Evolutionary conservation across 148 eudicot species (phyloP).

Genomic region (Rhododendron molle): DNA sequence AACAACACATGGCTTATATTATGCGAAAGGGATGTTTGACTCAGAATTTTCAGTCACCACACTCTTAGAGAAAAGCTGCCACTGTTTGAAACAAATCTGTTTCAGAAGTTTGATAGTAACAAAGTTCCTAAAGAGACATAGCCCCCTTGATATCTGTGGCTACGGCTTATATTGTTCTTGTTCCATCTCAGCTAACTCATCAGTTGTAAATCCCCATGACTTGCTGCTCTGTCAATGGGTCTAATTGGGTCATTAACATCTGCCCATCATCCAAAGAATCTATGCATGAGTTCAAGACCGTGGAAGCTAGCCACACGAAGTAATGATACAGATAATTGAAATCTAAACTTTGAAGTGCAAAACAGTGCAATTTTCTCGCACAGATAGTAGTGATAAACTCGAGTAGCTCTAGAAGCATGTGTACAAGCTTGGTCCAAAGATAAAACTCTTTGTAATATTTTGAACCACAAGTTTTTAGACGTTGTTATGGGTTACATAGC

Average conservation of each 20-base stretch:
- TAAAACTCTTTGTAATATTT: not conserved
- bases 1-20: too few species aligned
- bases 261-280: conserved; percentile 12
- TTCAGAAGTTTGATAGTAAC: too few species aligned
- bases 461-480: not conserved
- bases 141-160: too few species aligned
- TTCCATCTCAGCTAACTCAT: too few species aligned
- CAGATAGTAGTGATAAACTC: not conserved
- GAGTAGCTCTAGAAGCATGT: not conserved
- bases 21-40: too few species aligned
- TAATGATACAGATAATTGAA: not conserved
- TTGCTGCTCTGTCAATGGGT: conserved; percentile 84
- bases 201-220: conserved; percentile 57
- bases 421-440: not conserved
- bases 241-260: conserved; percentile 53
- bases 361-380: not conserved
- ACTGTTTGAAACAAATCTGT: too few species aligned
- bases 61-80: too few species aligned
- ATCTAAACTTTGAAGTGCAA: not conserved
- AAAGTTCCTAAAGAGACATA: too few species aligned
- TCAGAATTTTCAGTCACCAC: too few species aligned
- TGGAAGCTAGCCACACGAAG: not conserved
- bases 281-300: not conserved
- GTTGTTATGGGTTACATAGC: not conserved
- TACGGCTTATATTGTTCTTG: too few species aligned